A percentile compares a stretch with the other conserved stretches of the same genome.
phyloP scores from a whole-genome alignment of 2,329 filamentous ascomycete genomes.

The Neospermospora avenae region DNA sequence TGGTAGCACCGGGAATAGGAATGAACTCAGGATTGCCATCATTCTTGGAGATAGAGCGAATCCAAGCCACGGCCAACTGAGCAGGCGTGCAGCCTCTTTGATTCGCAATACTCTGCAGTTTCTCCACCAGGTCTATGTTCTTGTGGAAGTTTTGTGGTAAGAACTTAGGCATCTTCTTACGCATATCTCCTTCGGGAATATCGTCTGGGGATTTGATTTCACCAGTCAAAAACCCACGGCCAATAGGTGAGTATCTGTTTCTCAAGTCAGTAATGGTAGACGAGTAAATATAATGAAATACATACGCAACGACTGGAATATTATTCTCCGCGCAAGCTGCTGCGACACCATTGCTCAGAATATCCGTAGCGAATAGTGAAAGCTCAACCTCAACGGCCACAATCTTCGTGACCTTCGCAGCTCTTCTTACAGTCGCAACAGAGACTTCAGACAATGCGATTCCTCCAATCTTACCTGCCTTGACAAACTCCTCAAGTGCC shows the following conservation, averaged over 20 bases:
- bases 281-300: slow-evolving; percentile 4
- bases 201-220: slow-evolving; percentile 50
- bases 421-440: slow-evolving; percentile 41
- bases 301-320: slow-evolving; percentile 63
- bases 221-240: slow-evolving; percentile 56
- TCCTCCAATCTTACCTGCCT: slow-evolving; percentile 43
- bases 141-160: slow-evolving; percentile 58
- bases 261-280: slow-evolving; percentile 17
- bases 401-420: slow-evolving; percentile 40
- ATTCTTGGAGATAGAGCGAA: slow-evolving; percentile 29
- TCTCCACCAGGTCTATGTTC: slow-evolving; percentile 60
- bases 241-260: slow-evolving; percentile 62
- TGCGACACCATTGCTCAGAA: slow-evolving; percentile 39
- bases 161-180: slow-evolving; percentile 61
- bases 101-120: slow-evolving; percentile 55
- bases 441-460: slow-evolving; percentile 44
- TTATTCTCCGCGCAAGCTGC: slow-evolving; percentile 55
- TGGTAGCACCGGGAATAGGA: slow-evolving; percentile 64
- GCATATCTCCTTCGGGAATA: slow-evolving; percentile 50
- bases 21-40: slow-evolving; percentile 45
- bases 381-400: slow-evolving; percentile 47
- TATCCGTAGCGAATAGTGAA: slow-evolving; percentile 39
- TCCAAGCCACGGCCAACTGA: slow-evolving; percentile 65
- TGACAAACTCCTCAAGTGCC: slow-evolving; percentile 37
- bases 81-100: slow-evolving; percentile 57